Conservation (phyloP, 805 yeast species). For the Ogataea sp. region DNA sequence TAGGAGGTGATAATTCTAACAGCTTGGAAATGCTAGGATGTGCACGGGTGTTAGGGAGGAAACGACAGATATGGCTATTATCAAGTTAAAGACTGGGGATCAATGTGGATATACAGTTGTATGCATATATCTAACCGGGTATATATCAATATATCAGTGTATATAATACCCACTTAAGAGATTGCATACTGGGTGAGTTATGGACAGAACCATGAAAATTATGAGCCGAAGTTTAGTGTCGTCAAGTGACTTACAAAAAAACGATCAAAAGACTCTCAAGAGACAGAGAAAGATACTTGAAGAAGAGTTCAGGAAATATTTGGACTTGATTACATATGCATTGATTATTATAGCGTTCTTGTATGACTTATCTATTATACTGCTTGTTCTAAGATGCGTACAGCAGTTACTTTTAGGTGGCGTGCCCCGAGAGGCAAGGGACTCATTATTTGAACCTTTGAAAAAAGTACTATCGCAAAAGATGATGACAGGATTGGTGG, state of each 20-base stretch:
- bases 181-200: no score
- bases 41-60: no score
- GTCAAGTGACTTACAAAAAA: constrained; percentile 27
- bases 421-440: constrained; percentile 26
- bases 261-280: constrained; percentile 33
- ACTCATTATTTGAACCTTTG: constrained; percentile 11
- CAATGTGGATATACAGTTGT: no score
- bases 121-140: no score
- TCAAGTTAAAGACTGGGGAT: no score
- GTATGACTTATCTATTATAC: constrained; percentile 31
- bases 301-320: constrained; percentile 24
- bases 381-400: constrained; percentile 23
- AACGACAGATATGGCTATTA: no score
- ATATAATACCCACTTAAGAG: no score
- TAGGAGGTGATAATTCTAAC: no score
- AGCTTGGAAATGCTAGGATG: no score
- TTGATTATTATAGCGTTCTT: constrained; percentile 31
- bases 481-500: constrained; percentile 17
- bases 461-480: constrained; percentile 22
- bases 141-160: no score
- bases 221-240: background rate
- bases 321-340: constrained; percentile 29
- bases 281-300: constrained; percentile 34
- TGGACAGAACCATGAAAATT: background rate
- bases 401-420: constrained; percentile 30